Base-by-base conservation (phyloP, 1,284 basidiomycete species). In the Flammula alnicola region DNA sequence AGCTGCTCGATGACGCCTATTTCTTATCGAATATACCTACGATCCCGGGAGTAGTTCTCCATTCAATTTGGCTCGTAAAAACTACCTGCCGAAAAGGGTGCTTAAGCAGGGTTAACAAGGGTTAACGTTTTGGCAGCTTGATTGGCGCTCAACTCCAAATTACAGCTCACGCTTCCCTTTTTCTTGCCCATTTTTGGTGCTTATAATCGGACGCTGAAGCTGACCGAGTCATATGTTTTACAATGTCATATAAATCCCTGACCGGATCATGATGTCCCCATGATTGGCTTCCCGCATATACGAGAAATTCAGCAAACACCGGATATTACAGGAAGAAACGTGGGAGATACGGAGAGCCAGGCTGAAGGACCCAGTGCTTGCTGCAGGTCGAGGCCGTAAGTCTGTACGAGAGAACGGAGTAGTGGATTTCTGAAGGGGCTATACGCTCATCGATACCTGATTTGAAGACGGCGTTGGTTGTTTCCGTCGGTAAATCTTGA, bases 101-200 rank as follows among this genome's bases (percentile, higher is more conserved):
- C 23, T 10, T 17, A 38, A 43, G 39, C 25, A 22, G 32, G 31
- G 42, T 45, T n/a, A n/a, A n/a, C n/a, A n/a, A 52, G 38, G 35
- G 47, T 49, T 44, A 44, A 49, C 41, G 44, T 49, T 40, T 42
- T 40, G 49, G 20, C 43, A 52, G 51, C 47, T 30, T 53, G 51
- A 54, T 53, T 56, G 42, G 49, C 55, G 55, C 55, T 59, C 50
- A 51, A 52, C 38, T 50, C 42, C 30, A 50, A 38, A 47, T 43
- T 19, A 27, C n/a, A 31, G 40, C 25, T 35, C 35, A 26, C 39
- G 27, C 30, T 51, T 33, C 39, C 33, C 37, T 17, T 44, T 23
- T 26, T 26, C 11, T 14, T 11, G 16, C 16, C 27, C 42, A 26
- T 44, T 32, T 44, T 23, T 44, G 4, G 29, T 20, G 25, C 16